These are phyloP conservation scores for Thraustotheca clavata DNA, from an alignment of 352 stramenopile genomes.

Conservation along the genomic window DNA sequence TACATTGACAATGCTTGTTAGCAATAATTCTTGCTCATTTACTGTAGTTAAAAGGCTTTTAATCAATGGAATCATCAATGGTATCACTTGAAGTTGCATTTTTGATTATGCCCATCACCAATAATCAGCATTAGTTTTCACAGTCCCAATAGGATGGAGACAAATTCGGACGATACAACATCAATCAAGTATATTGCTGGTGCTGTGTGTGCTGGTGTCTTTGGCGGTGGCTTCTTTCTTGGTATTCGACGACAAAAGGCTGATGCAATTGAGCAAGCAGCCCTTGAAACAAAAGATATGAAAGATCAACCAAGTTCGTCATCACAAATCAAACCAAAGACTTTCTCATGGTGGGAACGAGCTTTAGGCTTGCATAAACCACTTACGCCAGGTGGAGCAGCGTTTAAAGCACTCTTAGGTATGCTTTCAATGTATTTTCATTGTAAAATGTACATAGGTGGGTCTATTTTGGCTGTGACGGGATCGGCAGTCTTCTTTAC, in stretches of 20 bases:
- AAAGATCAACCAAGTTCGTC: neutral
- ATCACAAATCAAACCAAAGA: neutral
- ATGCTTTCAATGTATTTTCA: neutral
- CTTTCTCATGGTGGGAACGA: slow-evolving; percentile 20
- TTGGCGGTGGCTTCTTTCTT: slow-evolving; percentile 7
- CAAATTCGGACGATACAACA: too few species aligned
- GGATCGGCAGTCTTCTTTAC: neutral
- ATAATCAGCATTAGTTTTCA: too few species aligned
- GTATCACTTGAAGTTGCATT: too few species aligned
- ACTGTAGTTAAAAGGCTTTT: too few species aligned
- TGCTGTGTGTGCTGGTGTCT: neutral
- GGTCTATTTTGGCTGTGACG: slow-evolving; percentile 3
- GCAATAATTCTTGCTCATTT: too few species aligned
- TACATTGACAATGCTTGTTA: too few species aligned
- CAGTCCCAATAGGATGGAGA: too few species aligned
- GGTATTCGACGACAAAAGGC: neutral
- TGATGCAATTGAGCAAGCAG: neutral
- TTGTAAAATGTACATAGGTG: neutral
- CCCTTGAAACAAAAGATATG: neutral
- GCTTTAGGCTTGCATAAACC: slow-evolving; percentile 7
- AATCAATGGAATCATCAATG: too few species aligned
- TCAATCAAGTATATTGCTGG: neutral
- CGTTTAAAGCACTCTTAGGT: slow-evolving; percentile 4
- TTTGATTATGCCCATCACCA: too few species aligned
- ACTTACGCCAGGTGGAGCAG: neutral